Base-by-base conservation (phyloP, 2,329 filamentous ascomycete genomes). In the Thelonectria rubi region DNA sequence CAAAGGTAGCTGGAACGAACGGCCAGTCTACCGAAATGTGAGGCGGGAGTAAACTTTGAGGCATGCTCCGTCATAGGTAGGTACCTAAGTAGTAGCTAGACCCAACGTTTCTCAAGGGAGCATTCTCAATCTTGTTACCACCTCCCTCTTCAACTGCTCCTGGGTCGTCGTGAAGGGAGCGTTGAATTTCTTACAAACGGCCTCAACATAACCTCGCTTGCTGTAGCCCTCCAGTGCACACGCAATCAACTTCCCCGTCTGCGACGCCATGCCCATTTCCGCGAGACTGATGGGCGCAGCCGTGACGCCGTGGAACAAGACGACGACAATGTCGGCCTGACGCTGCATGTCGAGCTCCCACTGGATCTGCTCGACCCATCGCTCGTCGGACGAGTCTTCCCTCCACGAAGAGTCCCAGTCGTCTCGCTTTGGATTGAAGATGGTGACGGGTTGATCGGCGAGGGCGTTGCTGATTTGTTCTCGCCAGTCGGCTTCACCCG, bases 311-410 rank as follows among this genome's bases (percentile, higher is more conserved):
- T 85, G 80, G 58, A 89, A 86, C 71, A 84, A 87, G 55, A 90
- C 77, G 21, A 84, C 82, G 7, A 89, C 75, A 5, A 89, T 68
- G 65, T 83, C 79, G 0, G 84, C 84, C 1, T 64, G 62, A 14
- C 85, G 81, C 64, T 86, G 82, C 73, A 80, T 85, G 15, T 82
- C 77, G 2, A 90, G 77, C 76, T 91, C 88, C 87, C 88, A 90
- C 30, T 80, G 74, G 0, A 86, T 80, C 71, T 91, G 88, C 40
- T 81, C 74, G 9, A 73, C 73, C 74, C 85, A 89, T 0, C 75
- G 79, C 3, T 65, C 63, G 59, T 81, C 81, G 0, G 75, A 72
- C 17, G 81, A 75, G 50, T 86, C 81, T 55, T 87, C 83, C 14
- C 64, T 74, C 81, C 84, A 86, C 1, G 74, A 79, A 9, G 72